Conservation (phyloP, 129 eudicot species). For the Deinandra increscens region DNA sequence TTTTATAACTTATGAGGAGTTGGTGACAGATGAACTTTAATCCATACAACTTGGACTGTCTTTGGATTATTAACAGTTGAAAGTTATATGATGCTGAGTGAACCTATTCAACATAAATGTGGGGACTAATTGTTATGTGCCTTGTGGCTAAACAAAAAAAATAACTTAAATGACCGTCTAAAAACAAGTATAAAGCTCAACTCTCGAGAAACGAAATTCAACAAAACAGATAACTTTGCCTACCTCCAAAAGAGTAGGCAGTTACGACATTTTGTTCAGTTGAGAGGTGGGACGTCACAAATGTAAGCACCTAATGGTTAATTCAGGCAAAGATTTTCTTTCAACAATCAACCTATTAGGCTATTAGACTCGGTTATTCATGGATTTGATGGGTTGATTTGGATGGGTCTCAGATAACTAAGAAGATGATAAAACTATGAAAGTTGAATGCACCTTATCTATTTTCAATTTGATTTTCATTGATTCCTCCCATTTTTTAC, state of each 20-base stretch:
- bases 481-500: background rate
- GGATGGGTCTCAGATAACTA: background rate
- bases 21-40: background rate
- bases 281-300: background rate
- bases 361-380: background rate
- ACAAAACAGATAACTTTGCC: background rate
- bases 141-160: background rate
- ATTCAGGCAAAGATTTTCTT: background rate
- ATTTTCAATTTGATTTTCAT: background rate
- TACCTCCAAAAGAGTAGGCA: background rate
- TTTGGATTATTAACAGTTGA: background rate
- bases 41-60: background rate
- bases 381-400: background rate
- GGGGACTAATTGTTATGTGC: background rate
- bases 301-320: background rate
- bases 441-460: background rate
- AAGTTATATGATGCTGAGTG: background rate
- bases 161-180: background rate
- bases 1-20: background rate
- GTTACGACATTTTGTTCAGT: background rate
- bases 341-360: too few relatives aligned
- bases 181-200: background rate
- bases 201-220: background rate
- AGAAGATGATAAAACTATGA: background rate
- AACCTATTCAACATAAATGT: background rate